Evolutionary conservation across 306 rosid genomes (phyloP), one percentile per base, ranked within the genome.

Genomic region (Gynostemma pentaphyllum): DNA sequence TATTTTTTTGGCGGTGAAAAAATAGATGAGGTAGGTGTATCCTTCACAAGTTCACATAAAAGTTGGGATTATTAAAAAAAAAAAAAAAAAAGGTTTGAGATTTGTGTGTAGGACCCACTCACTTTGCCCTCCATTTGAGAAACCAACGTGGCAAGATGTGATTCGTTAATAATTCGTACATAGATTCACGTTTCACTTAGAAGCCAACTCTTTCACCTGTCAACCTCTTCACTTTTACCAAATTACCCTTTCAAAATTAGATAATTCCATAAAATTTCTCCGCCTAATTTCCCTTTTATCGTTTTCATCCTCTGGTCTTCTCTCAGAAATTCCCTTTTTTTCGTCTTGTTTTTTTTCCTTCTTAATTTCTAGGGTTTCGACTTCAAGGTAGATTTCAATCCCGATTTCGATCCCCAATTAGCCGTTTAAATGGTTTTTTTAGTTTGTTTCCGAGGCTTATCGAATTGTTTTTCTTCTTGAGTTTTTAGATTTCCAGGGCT

Each of bases 171-270:
- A 4, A 3, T 22, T 22, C 1, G 36, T n/a, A 22, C 50, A 18
- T 23, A 62, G 67, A 62, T 62, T 42, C 67, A 62, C 37, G 67
- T 44, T 40, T 27, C 67, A 56, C 49, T n/a, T 27, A 44, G 67
- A 14, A 24, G 50, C 14, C 13, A 14, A 24, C 24, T 40, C 19
- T 26, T 9, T 37, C 48, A 9, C 14, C 7, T n/a, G n/a, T 16
- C 62, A 30, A n/a, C 21, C 28, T 56, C 27, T 15, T 1, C 5
- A 18, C 51, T 72, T 44, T 75, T 15, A 70, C 88, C 28, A 30
- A 64, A 74, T 6, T 72, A 48, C 71, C 87, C 83, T 62, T 36
- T 2, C 0, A 9, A 11, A 51, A 42, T 50, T 2, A 54, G 77
- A 75, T 70, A 66, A 61, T 64, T 48, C 16, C 30, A 21, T 21